Base-by-base conservation (phyloP, 768 basidiomycete species). In the Podaxis sp. region DNA sequence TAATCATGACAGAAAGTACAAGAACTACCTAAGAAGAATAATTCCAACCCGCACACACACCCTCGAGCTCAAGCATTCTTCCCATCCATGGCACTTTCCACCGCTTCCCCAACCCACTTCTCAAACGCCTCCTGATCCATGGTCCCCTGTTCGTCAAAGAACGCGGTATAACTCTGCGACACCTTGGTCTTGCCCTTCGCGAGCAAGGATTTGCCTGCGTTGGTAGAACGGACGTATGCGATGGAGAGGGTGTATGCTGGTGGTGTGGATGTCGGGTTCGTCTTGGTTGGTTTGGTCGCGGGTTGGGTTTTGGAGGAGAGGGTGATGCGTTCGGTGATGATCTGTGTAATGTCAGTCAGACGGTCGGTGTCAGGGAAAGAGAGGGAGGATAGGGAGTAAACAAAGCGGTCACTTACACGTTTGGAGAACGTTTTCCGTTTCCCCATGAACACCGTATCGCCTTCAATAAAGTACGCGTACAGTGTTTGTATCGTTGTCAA, bases 381-480 rank as follows among this genome's bases (percentile, higher is more conserved):
- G 46, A 33, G 42, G 48, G 8, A 17, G 30, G 51, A 17, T 19
- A 63, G 39, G 15, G n/a, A 44, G 59, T 5, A 48, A 44, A 24
- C n/a, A 22, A 51, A 28, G 22, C 26, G 22, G 73, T 85, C 69
- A 96, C 96, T 80, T 67, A 93, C 92, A 63, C 93, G 83, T 73
- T 93, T 94, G 15, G 92, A 91, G 65, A 96, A 87, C 15, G 92
- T 90, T 76, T 96, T 95, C 66, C 95, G 87, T 72, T 90, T 93
- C 39, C 95, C 95, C 26, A 91, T 86, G 71, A 94, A 98, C 64
- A 96, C 86, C 57, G 86, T 88, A 63, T 91, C 82, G 38, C 89
- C 88, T 72, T 96, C 94, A 61, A 96, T 75, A 66, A 93, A 92
- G 71, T 90, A 92, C n/a, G 89, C 83, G 70, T 96, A 96, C 36